Evolutionary conservation across 2,329 filamentous ascomycete genomes (phyloP).

Genomic region (Xylariaceae sp.): DNA sequence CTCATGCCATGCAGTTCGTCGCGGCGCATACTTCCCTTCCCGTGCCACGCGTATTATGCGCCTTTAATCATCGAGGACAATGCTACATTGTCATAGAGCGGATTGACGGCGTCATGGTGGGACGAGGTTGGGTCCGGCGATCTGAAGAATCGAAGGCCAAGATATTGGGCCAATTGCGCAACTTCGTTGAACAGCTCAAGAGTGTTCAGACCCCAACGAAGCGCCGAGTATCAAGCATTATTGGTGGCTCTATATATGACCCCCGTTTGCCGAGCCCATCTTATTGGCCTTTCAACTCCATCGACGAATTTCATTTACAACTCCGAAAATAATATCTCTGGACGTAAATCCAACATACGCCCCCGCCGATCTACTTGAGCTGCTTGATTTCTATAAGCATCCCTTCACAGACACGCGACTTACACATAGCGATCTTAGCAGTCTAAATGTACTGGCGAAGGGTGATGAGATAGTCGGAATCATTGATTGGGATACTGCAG

Average conservation of each 20-base stretch:
- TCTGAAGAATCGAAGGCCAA: constrained; percentile 15
- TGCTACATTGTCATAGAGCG: constrained; percentile 55
- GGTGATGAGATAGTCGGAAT: constrained; percentile 39
- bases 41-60: constrained; percentile 51
- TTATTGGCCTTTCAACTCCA: constrained; percentile 40
- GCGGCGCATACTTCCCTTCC: constrained; percentile 50
- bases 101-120: constrained; percentile 32
- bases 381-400: constrained; percentile 31
- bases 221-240: constrained; percentile 32
- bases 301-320: constrained; percentile 42
- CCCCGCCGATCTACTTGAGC: constrained; percentile 16
- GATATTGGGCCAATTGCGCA: constrained; percentile 32
- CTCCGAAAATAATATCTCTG: constrained; percentile 28
- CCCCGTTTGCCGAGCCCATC: constrained; percentile 33
- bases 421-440: constrained; percentile 39
- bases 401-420: constrained; percentile 10
- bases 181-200: constrained; percentile 34
- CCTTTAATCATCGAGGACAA: constrained; percentile 47
- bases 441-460: constrained; percentile 37
- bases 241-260: constrained; percentile 38
- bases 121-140: background rate
- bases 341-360: background rate
- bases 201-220: constrained; percentile 27
- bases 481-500: constrained; percentile 18
- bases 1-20: constrained; percentile 48